Base-by-base conservation (phyloP, 495 filamentous ascomycete genomes). In the Aspergillus haitiensis region DNA sequence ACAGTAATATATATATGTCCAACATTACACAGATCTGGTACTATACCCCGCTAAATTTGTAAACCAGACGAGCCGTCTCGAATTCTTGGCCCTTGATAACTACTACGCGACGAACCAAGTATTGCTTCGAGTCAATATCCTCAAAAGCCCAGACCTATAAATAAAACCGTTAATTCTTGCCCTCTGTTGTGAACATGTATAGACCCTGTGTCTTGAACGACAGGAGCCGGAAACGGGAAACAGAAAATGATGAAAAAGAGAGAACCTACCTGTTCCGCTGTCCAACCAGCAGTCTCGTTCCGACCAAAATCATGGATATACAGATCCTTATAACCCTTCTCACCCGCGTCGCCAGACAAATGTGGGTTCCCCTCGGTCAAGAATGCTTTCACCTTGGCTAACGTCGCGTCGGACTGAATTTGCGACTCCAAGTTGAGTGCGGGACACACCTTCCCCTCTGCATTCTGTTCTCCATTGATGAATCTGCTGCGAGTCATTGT, bases 291-390 rank as follows among this genome's bases (percentile, higher is more conserved):
- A 44, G 49, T 51, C 35, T 56, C 45, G 52, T 61, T 61, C 16
- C 52, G 52, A 2, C 59, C 52, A 56, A 56, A 61, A 27, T 61
- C 59, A 32, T 61, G 51, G n/a, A 61, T 51, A 36, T 56, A 61
- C 0, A 61, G n/a, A 2, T 51, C 52, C 45, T 39, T 45, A 12
- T 32, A 31, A 9, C 18, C 48, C 9, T 39, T 12, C 3, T 37
- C 44, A 6, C 46, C 39, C 37, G 10, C 18, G 6, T 35, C 21
- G 1, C n/a, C 51, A 10, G 9, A n/a, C 6, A 52, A 6, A 52
- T 55, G 33, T 16, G 58, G 58, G 16, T 18, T 33, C 8, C 58
- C 58, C 0, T 0, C 52, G 3, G 21, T 11, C 46, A 61, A 37
- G 13, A 56, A 61, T 5, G 34, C 33, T 46, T 35, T 49, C 15